phyloP scores from a whole-genome alignment of 73 alveolate species.

The Effrenium voratum region DNA sequence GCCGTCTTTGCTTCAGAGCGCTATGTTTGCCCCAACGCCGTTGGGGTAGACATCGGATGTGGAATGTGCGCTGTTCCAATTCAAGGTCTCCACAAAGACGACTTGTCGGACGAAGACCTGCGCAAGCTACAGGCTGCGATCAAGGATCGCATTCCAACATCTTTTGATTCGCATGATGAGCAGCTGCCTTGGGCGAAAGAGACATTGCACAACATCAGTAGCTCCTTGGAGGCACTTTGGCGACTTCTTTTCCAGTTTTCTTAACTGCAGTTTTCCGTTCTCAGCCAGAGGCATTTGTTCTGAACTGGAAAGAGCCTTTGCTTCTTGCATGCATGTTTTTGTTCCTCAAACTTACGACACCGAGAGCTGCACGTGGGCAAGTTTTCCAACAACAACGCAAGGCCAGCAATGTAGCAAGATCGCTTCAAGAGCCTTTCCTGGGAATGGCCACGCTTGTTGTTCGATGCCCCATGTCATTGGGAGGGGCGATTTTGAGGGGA shows the following conservation, averaged over 20 bases:
- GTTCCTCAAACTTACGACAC: too few species aligned
- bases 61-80: slow-evolving; percentile 95
- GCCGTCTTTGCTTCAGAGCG: slow-evolving; percentile 93
- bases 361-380: too few species aligned
- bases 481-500: too few species aligned
- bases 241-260: not conserved
- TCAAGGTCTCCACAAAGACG: slow-evolving; percentile 71
- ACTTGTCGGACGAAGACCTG: slow-evolving; percentile 41
- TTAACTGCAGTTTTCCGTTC: too few species aligned
- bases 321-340: too few species aligned
- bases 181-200: slow-evolving; percentile 73
- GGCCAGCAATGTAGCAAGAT: too few species aligned
- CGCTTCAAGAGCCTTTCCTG: too few species aligned
- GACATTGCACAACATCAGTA: slow-evolving; percentile 54
- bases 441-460: too few species aligned
- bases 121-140: slow-evolving; percentile 52
- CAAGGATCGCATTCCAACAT: slow-evolving; percentile 80
- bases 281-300: too few species aligned
- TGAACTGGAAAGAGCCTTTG: too few species aligned
- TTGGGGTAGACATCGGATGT: slow-evolving; percentile 95
- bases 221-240: slow-evolving; percentile 11
- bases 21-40: slow-evolving; percentile 94
- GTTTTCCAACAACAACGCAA: too few species aligned
- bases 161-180: slow-evolving; percentile 59
- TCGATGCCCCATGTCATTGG: too few species aligned